These are phyloP conservation scores for Linum usitatissimum DNA, from an alignment of 345 rosid genomes.

Conservation along the genomic window DNA sequence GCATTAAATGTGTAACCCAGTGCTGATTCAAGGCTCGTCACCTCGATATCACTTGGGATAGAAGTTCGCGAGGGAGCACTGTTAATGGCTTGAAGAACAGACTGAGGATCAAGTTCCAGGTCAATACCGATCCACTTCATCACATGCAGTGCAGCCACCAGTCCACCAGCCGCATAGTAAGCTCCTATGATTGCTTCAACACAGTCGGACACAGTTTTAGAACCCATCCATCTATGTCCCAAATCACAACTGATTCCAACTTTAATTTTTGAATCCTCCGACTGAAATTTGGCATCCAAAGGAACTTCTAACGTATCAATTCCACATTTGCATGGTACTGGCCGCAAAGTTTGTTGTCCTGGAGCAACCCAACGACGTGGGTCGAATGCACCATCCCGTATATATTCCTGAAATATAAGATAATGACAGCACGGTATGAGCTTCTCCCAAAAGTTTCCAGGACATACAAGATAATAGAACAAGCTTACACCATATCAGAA, in stretches of 20 bases:
- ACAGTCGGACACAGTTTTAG: slow-evolving; percentile 78
- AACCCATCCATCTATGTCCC: slow-evolving; percentile 85
- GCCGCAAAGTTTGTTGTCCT: slow-evolving; percentile 45
- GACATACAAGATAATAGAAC: too few species aligned
- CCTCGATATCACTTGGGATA: slow-evolving; percentile 35
- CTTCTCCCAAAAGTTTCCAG: background rate
- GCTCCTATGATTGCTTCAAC: slow-evolving; percentile 84
- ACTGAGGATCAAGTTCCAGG: slow-evolving; percentile 34
- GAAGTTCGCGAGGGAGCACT: slow-evolving; percentile 36
- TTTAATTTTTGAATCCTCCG: slow-evolving; percentile 35
- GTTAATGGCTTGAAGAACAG: slow-evolving; percentile 36
- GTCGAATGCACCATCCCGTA: slow-evolving; percentile 68
- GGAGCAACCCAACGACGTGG: slow-evolving; percentile 94
- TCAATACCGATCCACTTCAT: slow-evolving; percentile 76
- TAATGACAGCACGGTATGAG: background rate
- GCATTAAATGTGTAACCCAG: slow-evolving; percentile 45
- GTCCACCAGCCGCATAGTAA: slow-evolving; percentile 60
- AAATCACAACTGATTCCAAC: slow-evolving; percentile 55
- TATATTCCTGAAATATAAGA: slow-evolving; percentile 45
- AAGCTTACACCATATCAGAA: background rate
- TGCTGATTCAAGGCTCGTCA: slow-evolving; percentile 46
- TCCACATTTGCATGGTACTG: slow-evolving; percentile 56
- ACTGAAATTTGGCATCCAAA: slow-evolving; percentile 42
- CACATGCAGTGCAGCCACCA: slow-evolving; percentile 45
- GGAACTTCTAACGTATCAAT: slow-evolving; percentile 62